Evolutionary conservation across 2,329 filamentous ascomycete species (phyloP), one percentile per base, ranked within the genome.

Genomic region (Aspergillus caelatus): DNA sequence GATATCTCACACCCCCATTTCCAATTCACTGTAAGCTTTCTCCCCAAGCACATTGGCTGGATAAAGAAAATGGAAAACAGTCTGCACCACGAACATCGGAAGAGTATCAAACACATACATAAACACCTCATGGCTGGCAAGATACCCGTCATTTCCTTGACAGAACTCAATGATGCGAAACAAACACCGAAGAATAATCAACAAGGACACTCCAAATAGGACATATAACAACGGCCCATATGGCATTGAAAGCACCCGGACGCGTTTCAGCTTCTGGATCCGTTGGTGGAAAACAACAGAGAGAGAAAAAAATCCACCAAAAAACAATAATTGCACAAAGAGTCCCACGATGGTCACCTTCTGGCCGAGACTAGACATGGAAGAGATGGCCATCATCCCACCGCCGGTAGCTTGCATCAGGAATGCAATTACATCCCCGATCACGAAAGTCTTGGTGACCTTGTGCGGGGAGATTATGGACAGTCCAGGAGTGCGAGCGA

Each of bases 51-150:
- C 34, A n/a, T 50, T 55, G 6, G 60, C 60, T 1, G 65, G 60
- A 46, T 62, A 54, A 16, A 48, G 52, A 30, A 58, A 57, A 58
- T 63, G 62, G 26, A 66, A 66, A 4, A 65, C 28, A 6, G 23
- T 30, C 56, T 66, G 64, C n/a, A 66, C 64, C 23, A 60, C 4
- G 26, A 64, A 62, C 64, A 66, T 66, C 7, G 57, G 62, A 34
- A 66, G 12, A 21, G 62, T 41, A n/a, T 66, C 64, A 26, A 64
- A 62, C 12, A 64, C 46, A 32, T 64, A 66, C 56, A 66, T 64
- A 26, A 32, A 66, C 19, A 52, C 21, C 39, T 66, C 59, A 52
- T 61, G 59, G 14, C 56, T 34, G 26, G 28, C 41, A n/a, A 58
- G 45, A 34, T 58, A 46, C 7, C 56, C 39, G 28, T 32, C 8